These are phyloP conservation scores for Plasmodium vinckei DNA, from an alignment of 169 alveolate genomes.

Conservation along the genomic window DNA sequence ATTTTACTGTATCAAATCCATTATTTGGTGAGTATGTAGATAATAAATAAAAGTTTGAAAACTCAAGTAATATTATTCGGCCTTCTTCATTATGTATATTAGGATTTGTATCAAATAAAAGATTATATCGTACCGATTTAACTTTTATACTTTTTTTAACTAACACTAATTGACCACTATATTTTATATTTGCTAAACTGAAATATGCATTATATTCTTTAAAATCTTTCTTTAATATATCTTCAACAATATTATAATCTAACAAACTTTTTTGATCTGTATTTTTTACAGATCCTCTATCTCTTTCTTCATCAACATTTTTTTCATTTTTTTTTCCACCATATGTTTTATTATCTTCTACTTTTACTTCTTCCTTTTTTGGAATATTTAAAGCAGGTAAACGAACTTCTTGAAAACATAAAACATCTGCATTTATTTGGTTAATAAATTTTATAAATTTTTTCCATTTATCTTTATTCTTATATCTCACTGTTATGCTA, in stretches of 20 bases:
- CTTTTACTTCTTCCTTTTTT: not conserved
- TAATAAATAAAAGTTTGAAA: slow-evolving; percentile 27
- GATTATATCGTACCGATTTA: slow-evolving; percentile 45
- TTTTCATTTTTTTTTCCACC: not conserved
- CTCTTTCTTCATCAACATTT: slow-evolving; percentile 8
- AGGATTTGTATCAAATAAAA: slow-evolving; percentile 26
- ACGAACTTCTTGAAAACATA: slow-evolving; percentile 65
- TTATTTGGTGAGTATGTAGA: slow-evolving; percentile 70
- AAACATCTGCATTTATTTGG: slow-evolving; percentile 48
- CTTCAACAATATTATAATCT: slow-evolving; percentile 33
- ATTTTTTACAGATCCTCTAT: slow-evolving; percentile 42
- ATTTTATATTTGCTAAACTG: slow-evolving; percentile 74
- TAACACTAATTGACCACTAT: slow-evolving; percentile 64
- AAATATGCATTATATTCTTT: slow-evolving; percentile 54
- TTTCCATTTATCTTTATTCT: slow-evolving; percentile 53
- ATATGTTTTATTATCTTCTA: not conserved
- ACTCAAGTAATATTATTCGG: slow-evolving; percentile 31
- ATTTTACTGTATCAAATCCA: slow-evolving; percentile 37
- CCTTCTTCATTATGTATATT: slow-evolving; percentile 69
- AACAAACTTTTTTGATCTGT: slow-evolving; percentile 55
- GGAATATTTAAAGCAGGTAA: slow-evolving; percentile 40
- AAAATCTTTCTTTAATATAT: slow-evolving; percentile 55
- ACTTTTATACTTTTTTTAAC: slow-evolving; percentile 33
- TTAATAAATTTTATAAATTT: slow-evolving; percentile 45
- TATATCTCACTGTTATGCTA: slow-evolving; percentile 65